Evolutionary conservation across 257 asterid species (phyloP).

Genomic region (Thymus quinquecostatus): DNA sequence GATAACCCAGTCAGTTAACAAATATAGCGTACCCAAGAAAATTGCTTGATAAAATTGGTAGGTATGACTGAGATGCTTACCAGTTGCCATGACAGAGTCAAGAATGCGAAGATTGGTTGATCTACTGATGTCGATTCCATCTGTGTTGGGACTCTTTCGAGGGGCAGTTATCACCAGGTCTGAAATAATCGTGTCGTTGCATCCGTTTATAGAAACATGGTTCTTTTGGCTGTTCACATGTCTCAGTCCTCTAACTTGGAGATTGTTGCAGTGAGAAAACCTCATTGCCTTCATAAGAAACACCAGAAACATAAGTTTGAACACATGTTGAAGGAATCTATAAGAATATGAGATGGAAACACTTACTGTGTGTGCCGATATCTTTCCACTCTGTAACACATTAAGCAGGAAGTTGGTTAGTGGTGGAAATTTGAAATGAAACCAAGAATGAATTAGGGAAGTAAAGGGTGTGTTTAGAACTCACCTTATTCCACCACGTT

Average conservation of each 20-base stretch:
- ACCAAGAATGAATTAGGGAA: not conserved
- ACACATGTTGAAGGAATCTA: not conserved
- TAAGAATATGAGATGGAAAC: not conserved
- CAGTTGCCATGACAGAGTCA: conserved; percentile 40
- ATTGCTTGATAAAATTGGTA: not conserved
- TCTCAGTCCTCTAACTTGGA: conserved; percentile 43
- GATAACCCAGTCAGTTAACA: not conserved
- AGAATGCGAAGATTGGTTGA: conserved; percentile 40
- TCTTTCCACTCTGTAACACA: conserved; percentile 25
- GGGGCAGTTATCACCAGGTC: conserved; percentile 46
- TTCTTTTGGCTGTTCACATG: conserved; percentile 49
- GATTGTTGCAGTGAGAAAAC: conserved; percentile 46
- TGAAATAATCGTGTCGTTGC: conserved; percentile 36
- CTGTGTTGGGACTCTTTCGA: conserved; percentile 55
- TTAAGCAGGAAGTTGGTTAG: not conserved
- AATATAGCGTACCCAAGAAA: not conserved
- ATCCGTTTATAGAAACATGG: conserved; percentile 43
- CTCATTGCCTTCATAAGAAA: conserved; percentile 38
- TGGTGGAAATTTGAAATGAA: not conserved
- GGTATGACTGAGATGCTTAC: conserved; percentile 12
- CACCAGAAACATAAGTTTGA: not conserved
- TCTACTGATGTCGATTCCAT: conserved; percentile 51
- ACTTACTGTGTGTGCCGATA: conserved; percentile 39
- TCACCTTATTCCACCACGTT: conserved; percentile 45
- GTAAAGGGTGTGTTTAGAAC: conserved; percentile 8